phyloP scores from a whole-genome alignment of 2,329 filamentous ascomycete genomes.

The Mycosphaerella sp. region DNA sequence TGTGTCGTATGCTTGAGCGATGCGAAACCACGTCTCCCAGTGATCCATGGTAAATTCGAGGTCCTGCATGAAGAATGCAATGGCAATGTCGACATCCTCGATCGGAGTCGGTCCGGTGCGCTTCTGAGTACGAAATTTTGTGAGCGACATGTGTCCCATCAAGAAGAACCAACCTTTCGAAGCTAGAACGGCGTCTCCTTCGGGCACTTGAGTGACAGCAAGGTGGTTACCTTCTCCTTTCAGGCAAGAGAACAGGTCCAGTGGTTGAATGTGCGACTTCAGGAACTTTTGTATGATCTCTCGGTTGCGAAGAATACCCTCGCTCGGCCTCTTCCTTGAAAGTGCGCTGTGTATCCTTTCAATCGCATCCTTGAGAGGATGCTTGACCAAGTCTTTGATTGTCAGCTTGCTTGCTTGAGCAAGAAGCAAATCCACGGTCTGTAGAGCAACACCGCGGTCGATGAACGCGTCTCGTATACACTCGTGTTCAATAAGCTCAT shows the following conservation, averaged over 20 bases:
- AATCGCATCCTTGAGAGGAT: slow-evolving; percentile 80
- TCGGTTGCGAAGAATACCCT: slow-evolving; percentile 79
- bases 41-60: slow-evolving; percentile 72
- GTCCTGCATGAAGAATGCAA: slow-evolving; percentile 72
- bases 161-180: slow-evolving; percentile 88
- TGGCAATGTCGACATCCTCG: slow-evolving; percentile 75
- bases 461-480: slow-evolving; percentile 67
- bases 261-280: slow-evolving; percentile 74
- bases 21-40: slow-evolving; percentile 87
- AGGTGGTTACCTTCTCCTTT: slow-evolving; percentile 70
- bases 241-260: slow-evolving; percentile 72
- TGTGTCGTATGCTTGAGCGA: slow-evolving; percentile 81
- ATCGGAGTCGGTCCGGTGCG: slow-evolving; percentile 66
- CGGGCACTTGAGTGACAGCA: slow-evolving; percentile 54
- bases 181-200: slow-evolving; percentile 63
- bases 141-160: slow-evolving; percentile 78
- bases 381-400: slow-evolving; percentile 86
- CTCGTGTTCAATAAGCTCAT: slow-evolving; percentile 59
- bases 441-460: slow-evolving; percentile 71
- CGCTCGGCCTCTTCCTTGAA: slow-evolving; percentile 65
- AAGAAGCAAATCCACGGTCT: slow-evolving; percentile 77
- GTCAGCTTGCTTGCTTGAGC: slow-evolving; percentile 73
- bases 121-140: slow-evolving; percentile 75
- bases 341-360: slow-evolving; percentile 89
- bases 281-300: slow-evolving; percentile 75